These are phyloP conservation scores for Balamuthia mandrillaris DNA, from an alignment of 208 protist species.

Conservation along the genomic window DNA sequence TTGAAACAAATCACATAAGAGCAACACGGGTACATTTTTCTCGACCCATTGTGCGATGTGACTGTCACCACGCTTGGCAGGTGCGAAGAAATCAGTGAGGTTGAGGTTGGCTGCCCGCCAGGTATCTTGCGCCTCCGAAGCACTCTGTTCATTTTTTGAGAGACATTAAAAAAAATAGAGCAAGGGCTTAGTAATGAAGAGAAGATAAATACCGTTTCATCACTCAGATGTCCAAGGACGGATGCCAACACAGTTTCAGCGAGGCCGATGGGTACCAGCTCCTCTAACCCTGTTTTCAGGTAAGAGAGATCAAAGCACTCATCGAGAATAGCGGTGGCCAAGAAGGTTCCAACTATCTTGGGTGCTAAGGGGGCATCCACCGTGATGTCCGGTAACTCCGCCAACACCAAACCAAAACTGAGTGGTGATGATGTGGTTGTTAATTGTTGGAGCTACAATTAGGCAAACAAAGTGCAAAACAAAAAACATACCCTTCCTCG, in stretches of 20 bases:
- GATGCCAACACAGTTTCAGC: not conserved
- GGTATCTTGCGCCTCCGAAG: no score
- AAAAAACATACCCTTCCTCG: not conserved
- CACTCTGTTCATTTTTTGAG: no score
- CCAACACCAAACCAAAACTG: not conserved
- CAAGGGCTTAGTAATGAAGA: no score
- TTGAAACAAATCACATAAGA: no score
- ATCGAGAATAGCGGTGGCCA: not conserved
- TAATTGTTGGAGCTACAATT: not conserved
- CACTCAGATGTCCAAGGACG: no score
- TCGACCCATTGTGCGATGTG: no score
- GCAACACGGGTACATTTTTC: no score
- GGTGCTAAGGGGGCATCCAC: not conserved
- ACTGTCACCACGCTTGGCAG: no score
- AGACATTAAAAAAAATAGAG: no score
- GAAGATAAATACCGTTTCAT: no score
- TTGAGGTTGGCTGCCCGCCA: no score
- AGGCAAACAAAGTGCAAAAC: not conserved
- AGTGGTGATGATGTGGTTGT: not conserved
- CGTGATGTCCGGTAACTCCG: not conserved
- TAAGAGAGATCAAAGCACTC: not conserved
- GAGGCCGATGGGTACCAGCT: not conserved
- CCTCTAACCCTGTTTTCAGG: not conserved
- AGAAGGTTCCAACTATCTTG: not conserved
- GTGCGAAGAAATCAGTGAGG: no score